These are phyloP conservation scores for Salvia rosmarinus DNA, from an alignment of 257 asterid species.

Conservation along the genomic window DNA sequence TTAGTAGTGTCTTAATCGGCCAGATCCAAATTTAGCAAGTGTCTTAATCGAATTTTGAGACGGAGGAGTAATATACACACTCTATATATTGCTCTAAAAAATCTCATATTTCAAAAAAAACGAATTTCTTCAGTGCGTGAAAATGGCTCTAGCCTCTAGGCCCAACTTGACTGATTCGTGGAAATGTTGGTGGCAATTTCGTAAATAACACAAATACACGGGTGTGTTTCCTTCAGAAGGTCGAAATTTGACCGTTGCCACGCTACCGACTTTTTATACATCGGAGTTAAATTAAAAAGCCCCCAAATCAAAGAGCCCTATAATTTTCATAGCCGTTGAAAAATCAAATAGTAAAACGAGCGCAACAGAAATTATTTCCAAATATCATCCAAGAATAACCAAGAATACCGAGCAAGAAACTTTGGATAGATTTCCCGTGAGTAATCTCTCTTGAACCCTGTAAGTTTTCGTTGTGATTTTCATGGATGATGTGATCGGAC, in stretches of 20 bases:
- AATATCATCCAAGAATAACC: not conserved
- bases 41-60: too few relatives aligned
- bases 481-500: not conserved
- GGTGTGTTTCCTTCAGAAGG: slow-evolving; percentile 15
- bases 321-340: slow-evolving; percentile 35
- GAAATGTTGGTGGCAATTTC: slow-evolving; percentile 21
- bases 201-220: slow-evolving; percentile 30
- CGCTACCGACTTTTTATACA: slow-evolving; percentile 36
- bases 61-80: too few relatives aligned
- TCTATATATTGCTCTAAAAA: too few relatives aligned
- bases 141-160: not conserved
- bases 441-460: slow-evolving; percentile 24
- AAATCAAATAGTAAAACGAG: not conserved
- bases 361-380: not conserved
- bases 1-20: too few relatives aligned
- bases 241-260: slow-evolving; percentile 52
- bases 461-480: slow-evolving; percentile 20
- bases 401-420: slow-evolving; percentile 13
- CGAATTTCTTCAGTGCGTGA: too few relatives aligned
- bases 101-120: too few relatives aligned
- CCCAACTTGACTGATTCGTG: not conserved
- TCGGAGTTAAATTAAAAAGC: not conserved
- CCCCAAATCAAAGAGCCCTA: slow-evolving; percentile 32
- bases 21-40: too few relatives aligned
- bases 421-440: slow-evolving; percentile 16